Percentiles rank a stretch among this genome's conserved stretches.
Evolutionary conservation across 495 filamentous ascomycete species (phyloP).

Genomic region (Trichocladium antarcticum): DNA sequence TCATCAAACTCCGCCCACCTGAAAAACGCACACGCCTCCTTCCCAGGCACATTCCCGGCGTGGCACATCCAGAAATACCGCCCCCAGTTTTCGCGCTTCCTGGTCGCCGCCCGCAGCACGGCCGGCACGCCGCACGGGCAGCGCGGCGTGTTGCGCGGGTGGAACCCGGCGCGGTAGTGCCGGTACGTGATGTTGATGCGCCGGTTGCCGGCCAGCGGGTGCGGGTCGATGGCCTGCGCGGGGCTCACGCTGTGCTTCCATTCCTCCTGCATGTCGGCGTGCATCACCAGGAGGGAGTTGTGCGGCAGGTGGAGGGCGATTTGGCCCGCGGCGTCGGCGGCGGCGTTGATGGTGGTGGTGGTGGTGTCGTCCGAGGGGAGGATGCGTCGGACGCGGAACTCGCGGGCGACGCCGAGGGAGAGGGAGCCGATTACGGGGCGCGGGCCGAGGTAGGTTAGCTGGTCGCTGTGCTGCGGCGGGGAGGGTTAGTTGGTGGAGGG

Average conservation of each 20-base stretch:
- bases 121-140: conserved; percentile 58
- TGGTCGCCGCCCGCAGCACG: conserved; percentile 69
- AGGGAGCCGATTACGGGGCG: conserved; percentile 78
- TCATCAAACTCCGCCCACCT: conserved; percentile 85
- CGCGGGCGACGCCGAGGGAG: conserved; percentile 76
- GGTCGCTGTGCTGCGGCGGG: conserved; percentile 54
- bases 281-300: conserved; percentile 88
- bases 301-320: conserved; percentile 88
- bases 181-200: conserved; percentile 94
- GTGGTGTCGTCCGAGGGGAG: conserved; percentile 45
- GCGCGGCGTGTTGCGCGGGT: conserved; percentile 55
- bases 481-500: background rate
- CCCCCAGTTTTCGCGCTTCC: conserved; percentile 59
- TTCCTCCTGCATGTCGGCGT: conserved; percentile 77
- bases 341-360: conserved; percentile 13
- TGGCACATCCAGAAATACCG: conserved; percentile 95
- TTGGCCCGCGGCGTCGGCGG: conserved; percentile 58
- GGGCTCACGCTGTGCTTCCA: conserved; percentile 75
- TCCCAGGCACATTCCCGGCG: conserved; percentile 61
- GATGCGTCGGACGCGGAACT: conserved; percentile 76
- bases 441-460: conserved; percentile 87
- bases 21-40: conserved; percentile 70
- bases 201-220: conserved; percentile 65
- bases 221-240: conserved; percentile 61
- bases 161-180: conserved; percentile 63